phyloP scores from a whole-genome alignment of 495 filamentous ascomycete species.

The Penicillium steckii region DNA sequence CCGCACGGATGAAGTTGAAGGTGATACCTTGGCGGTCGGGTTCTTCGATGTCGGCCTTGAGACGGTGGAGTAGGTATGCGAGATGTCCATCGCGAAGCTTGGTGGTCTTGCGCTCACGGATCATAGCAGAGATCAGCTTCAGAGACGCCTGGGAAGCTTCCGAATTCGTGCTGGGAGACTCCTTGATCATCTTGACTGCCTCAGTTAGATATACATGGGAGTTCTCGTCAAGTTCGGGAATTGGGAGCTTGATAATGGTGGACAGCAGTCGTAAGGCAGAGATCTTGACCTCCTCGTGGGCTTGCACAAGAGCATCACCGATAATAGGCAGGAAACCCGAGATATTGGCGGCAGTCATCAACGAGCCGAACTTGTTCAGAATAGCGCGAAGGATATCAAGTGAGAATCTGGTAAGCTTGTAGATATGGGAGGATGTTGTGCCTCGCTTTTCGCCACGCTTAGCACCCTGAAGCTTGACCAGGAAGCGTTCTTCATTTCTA shows the following conservation, averaged over 20 bases:
- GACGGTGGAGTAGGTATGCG: constrained; percentile 76
- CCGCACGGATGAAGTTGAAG: constrained; percentile 87
- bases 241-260: constrained; percentile 79
- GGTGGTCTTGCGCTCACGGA: constrained; percentile 74
- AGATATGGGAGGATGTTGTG: constrained; percentile 69
- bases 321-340: constrained; percentile 83
- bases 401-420: constrained; percentile 83
- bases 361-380: constrained; percentile 73
- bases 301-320: constrained; percentile 77
- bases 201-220: constrained; percentile 77
- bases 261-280: constrained; percentile 80
- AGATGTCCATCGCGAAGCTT: constrained; percentile 77
- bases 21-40: constrained; percentile 86
- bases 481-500: constrained; percentile 64
- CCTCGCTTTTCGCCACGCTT: constrained; percentile 62
- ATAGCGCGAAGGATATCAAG: constrained; percentile 81
- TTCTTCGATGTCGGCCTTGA: constrained; percentile 89
- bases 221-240: constrained; percentile 67
- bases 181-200: constrained; percentile 75
- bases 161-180: constrained; percentile 69
- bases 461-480: constrained; percentile 71
- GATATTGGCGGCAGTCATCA: constrained; percentile 76
- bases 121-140: constrained; percentile 80
- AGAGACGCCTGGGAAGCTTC: constrained; percentile 83
- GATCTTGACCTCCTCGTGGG: constrained; percentile 86